Evolutionary conservation across 345 rosid genomes (phyloP).

Genomic region (Turnera subulata): DNA sequence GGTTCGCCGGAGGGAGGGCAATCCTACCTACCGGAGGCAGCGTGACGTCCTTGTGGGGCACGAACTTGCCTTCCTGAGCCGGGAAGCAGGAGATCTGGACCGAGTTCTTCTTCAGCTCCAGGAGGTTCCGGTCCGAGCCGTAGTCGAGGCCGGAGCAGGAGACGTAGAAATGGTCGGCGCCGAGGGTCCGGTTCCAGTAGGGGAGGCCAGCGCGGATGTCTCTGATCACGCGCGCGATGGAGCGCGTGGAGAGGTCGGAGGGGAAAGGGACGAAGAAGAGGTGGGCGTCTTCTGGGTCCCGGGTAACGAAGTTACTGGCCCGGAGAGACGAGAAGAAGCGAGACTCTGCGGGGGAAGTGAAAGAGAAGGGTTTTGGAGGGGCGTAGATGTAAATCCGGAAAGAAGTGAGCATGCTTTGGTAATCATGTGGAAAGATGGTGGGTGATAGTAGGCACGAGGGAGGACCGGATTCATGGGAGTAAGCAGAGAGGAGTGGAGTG

Average conservation of each 20-base stretch:
- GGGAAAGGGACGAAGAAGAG: constrained; percentile 50
- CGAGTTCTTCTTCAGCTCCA: constrained; percentile 62
- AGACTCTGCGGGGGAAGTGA: constrained; percentile 32
- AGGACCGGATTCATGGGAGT: neutral
- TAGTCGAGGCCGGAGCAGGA: constrained; percentile 39
- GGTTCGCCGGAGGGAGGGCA: constrained; percentile 7
- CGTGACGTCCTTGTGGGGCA: constrained; percentile 56
- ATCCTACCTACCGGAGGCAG: constrained; percentile 11
- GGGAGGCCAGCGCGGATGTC: constrained; percentile 32
- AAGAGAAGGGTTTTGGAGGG: constrained; percentile 19
- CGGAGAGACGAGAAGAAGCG: constrained; percentile 44
- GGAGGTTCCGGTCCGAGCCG: constrained; percentile 41
- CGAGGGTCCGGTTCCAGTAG: constrained; percentile 68
- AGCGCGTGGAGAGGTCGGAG: constrained; percentile 31
- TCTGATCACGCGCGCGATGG: constrained; percentile 29
- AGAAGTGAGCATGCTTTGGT: constrained; percentile 39
- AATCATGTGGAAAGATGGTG: constrained; percentile 26
- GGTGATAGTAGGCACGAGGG: constrained; percentile 38
- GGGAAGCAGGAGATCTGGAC: constrained; percentile 62
- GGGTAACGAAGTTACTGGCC: constrained; percentile 37
- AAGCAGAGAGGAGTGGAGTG: neutral
- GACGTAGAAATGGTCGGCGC: constrained; percentile 54
- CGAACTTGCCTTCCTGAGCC: constrained; percentile 27
- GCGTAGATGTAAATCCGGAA: constrained; percentile 47
- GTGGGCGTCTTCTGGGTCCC: constrained; percentile 47